phyloP scores from a whole-genome alignment of 108 stramenopile genomes.

The Fistulifera solaris region DNA sequence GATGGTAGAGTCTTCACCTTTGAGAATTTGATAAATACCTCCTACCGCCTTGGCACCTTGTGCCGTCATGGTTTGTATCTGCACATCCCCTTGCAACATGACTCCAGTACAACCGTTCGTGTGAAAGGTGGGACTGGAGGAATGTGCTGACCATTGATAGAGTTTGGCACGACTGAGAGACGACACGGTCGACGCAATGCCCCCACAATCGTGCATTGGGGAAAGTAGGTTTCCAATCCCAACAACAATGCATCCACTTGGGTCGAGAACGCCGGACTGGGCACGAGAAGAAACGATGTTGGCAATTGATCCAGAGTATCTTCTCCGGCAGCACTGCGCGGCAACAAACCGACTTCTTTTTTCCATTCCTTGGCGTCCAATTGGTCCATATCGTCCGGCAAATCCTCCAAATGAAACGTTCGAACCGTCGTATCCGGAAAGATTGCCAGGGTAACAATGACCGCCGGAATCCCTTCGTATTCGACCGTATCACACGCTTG shows the following conservation, averaged over 20 bases:
- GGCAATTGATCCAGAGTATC: constrained; percentile 21
- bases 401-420: constrained; percentile 62
- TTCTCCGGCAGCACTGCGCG: constrained; percentile 6
- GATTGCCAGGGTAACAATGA: constrained; percentile 45
- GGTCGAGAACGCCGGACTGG: constrained; percentile 65
- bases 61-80: constrained; percentile 59
- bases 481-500: constrained; percentile 40
- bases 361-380: constrained; percentile 29
- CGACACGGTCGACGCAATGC: constrained; percentile 72
- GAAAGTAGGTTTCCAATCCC: constrained; percentile 31
- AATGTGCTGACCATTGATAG: constrained; percentile 40
- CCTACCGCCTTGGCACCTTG: constrained; percentile 82
- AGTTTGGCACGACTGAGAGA: constrained; percentile 56
- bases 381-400: constrained; percentile 46
- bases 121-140: constrained; percentile 5
- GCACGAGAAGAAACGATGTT: constrained; percentile 42
- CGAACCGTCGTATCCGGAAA: constrained; percentile 55
- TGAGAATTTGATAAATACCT: constrained; percentile 70
- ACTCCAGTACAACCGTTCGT: constrained; percentile 78
- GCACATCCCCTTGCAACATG: constrained; percentile 53
- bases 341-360: constrained; percentile 27
- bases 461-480: constrained; percentile 57
- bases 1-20: constrained; percentile 48
- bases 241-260: constrained; percentile 56
- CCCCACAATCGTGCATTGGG: constrained; percentile 38